Base-by-base conservation (phyloP, 164 flowering plant species). In the Kalanchoe fedtschenkoi region DNA sequence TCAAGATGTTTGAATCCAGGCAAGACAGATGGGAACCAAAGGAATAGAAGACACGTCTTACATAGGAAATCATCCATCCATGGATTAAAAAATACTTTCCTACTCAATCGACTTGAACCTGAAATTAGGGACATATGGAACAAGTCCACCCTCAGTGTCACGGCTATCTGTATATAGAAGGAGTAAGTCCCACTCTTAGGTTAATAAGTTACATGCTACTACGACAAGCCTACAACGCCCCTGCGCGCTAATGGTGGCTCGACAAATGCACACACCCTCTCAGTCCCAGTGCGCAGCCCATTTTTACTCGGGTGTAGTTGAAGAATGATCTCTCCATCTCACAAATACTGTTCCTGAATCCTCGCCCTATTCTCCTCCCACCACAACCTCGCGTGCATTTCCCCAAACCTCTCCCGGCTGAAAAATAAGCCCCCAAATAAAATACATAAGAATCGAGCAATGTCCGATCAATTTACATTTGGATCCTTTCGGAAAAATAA, bases 371-470 rank as follows among this genome's bases (percentile, higher is more conserved):
- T 85, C 65, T 77, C 78, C 66, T 83, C 90, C 90, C 90, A 85
- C 90, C 90, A 85, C 70, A 79, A 14, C 65, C 87, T 81, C 4
- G 90, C 86, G 6, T 81, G 82, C 84, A 68, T 75, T 73, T 85
- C 90, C 56, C 86, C 85, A 65, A 85, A 85, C 67, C 51, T 79
- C 66, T 85, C 90, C 32, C 90, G 90, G 75, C 90, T 85, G 90
- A n/a, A n/a, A n/a, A n/a, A n/a, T n/a, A n/a, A n/a, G n/a, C n/a
- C 80, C 69, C 11, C 32, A 51, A 17, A 26, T 16, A 51, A 11
- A 19, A 26, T 1, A 44, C 5, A 41, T 11, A 44, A 44, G 6
- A 44, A 24, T n/a, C 5, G 43, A 39, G 43, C 13, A 39, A 39
- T 9, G 43, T 39, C 15, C 15, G 1, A 39, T 39, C 1, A 3